These are phyloP conservation scores for Setomelanomma holmii DNA, from an alignment of 2,329 filamentous ascomycete genomes.

Conservation along the genomic window DNA sequence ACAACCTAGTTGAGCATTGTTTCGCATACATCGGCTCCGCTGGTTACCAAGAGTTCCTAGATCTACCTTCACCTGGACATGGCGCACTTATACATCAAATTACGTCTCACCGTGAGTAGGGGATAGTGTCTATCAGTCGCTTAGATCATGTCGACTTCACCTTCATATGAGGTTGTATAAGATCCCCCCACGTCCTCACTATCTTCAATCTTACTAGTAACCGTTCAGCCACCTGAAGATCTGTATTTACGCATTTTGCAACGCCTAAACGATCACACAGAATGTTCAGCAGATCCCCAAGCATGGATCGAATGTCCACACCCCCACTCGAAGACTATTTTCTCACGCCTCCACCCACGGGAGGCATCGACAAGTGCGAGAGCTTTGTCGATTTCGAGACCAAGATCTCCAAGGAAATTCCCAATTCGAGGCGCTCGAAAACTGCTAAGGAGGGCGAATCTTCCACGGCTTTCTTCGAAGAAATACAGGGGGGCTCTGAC, in stretches of 20 bases:
- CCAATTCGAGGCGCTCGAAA: background rate
- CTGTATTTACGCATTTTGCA: background rate
- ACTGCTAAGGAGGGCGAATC: constrained; percentile 11
- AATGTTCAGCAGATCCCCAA: constrained; percentile 3
- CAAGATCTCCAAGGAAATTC: background rate
- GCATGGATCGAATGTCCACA: constrained; percentile 10
- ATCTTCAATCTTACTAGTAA: background rate
- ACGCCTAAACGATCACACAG: background rate
- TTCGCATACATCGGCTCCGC: too few species aligned
- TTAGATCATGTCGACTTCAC: constrained; percentile 11
- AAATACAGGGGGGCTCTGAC: constrained; percentile 14
- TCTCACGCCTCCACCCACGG: constrained; percentile 31
- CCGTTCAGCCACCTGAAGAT: background rate
- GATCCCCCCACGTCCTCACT: background rate
- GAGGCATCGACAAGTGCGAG: constrained; percentile 9
- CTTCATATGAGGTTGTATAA: constrained; percentile 4
- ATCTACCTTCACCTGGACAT: too few species aligned
- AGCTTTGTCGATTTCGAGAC: constrained; percentile 6
- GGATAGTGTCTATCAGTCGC: too few species aligned
- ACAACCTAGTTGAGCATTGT: background rate
- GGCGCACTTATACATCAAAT: too few species aligned
- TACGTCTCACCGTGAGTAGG: too few species aligned
- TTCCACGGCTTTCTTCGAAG: constrained; percentile 9
- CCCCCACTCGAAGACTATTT: constrained; percentile 14
- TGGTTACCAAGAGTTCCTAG: too few species aligned